Evolutionary conservation across 192 early-diverging fungal species (phyloP), one percentile per base, ranked within the genome.

Genomic region (Piromyces finnis): DNA sequence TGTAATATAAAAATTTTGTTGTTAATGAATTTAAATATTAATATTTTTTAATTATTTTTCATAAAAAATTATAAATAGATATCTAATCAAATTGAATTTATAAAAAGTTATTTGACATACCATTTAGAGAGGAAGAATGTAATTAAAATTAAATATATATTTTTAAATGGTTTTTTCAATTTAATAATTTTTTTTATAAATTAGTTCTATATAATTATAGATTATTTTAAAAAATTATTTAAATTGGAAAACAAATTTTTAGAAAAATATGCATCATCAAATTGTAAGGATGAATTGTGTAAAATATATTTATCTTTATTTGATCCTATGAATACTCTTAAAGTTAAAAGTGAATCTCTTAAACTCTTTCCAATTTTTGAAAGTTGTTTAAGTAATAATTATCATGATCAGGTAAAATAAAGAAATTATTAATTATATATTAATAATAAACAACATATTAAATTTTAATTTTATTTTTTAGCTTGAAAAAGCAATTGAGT

Each of bases 291-390:
- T 18, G 80, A 81, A 35, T 85, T 89, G 35, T 85, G 83, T 80
- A 79, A 85, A 29, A 78, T 82, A 18, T 88, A 82, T 78, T 79
- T 84, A 28, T 41, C 81, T 14, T 84, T 88, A 30, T 80, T 89
- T 18, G 84, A 84, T 77, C 79, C 78, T 5, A 77, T 85, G 13
- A 14, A 78, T 37, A 81, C 84, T 5, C 77, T 88, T 29, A 81
- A 81, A 0, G 77, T 85, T 30, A 87, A 87, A 79, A 84, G 80
- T n/a, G 85, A 88, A 30, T 85, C 85, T 14, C 83, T 91, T 22
- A 83, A 87, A 22, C 41, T 89, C 5, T 79, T 91, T 7, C 87
- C 89, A 5, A 35, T 86, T n/a, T 88, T 84, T 77, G 7, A 68
- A 0, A 9, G 5, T 9, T n/a, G 0, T 68, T n/a, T 68, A 68